Evolutionary conservation across 2,329 filamentous ascomycete genomes (phyloP), one percentile per base, ranked within the genome.

Genomic region (Nemania diffusa): DNA sequence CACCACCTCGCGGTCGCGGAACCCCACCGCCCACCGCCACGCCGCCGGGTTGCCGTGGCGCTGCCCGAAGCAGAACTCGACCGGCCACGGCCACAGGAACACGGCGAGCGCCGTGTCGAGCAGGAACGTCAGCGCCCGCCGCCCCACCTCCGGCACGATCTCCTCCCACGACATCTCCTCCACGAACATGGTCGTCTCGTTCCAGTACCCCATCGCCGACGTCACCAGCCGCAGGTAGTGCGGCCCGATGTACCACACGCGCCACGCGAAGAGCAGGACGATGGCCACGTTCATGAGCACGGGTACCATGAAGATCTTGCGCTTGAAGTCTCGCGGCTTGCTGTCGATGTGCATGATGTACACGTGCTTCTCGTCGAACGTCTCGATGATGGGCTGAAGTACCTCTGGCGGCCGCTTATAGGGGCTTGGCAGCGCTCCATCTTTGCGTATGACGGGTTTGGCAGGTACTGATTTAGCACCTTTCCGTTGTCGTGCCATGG

Each of bases 291-390:
- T 97, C 80, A 97, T 88, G 20, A 89, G 78, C 20, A 93, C 84
- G 17, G 94, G 93, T 0, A 97, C 89, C 55, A 89, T 74, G 80
- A 97, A 97, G 74, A 97, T 91, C 75, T 92, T 91, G 77, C 88
- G 88, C 81, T 97, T 97, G 81, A 94, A 88, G 29, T 85, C 84
- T 22, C 81, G 79, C 0, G 90, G 89, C 69, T 91, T 89, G 67
- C 81, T 82, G 83, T 97, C 94, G 79, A 97, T 84, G 82, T 97
- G 94, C 32, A 91, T 85, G 74, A 97, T 87, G 85, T 97, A 97
- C 77, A 97, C 86, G 78, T 92, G 88, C 63, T 86, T 81, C 63
- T 86, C 83, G 65, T 89, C 86, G 67, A 97, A 89, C 50, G 84
- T 85, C 40, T 86, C 81, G 75, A 92, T 84, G 77, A 97, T 90